Evolutionary conservation across 2,329 filamentous ascomycete genomes (phyloP).

Genomic region (Cladosporium sp.): DNA sequence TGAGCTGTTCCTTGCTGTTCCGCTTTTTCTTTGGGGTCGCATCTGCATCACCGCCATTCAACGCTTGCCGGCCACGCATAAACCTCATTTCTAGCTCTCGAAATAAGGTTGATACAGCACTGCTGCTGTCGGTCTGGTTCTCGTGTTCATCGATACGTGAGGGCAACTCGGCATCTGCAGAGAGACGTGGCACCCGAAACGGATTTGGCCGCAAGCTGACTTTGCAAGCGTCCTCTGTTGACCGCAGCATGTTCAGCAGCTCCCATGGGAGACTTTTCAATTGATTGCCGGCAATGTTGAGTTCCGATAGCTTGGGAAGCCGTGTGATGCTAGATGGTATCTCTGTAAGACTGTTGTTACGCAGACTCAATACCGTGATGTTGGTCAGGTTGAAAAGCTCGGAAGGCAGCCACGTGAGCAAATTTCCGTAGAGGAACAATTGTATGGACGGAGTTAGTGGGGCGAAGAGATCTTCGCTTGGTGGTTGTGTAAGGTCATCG

Average conservation of each 20-base stretch:
- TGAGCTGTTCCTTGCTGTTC: conserved; percentile 31
- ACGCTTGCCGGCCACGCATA: conserved; percentile 1
- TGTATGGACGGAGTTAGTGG: conserved; percentile 61
- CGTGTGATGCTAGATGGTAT: conserved; percentile 62
- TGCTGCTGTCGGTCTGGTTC: too few relatives aligned
- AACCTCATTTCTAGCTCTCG: not conserved
- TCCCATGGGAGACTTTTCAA: conserved; percentile 65
- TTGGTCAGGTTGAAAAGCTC: conserved; percentile 64
- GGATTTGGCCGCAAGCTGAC: conserved; percentile 66
- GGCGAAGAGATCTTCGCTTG: conserved; percentile 61
- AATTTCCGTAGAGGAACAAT: conserved; percentile 64
- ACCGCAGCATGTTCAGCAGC: conserved; percentile 57
- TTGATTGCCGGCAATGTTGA: conserved; percentile 68
- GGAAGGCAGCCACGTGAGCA: conserved; percentile 57
- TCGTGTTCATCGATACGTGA: not conserved
- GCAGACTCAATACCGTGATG: conserved; percentile 66
- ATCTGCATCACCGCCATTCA: conserved; percentile 9
- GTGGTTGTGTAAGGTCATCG: conserved; percentile 31
- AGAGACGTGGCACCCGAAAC: conserved; percentile 43
- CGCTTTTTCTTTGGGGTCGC: conserved; percentile 38
- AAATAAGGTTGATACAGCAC: not conserved
- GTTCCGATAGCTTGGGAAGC: conserved; percentile 59
- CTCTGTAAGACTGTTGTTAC: conserved; percentile 63
- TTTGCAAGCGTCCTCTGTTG: conserved; percentile 49
- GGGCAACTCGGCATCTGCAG: not conserved